Evolutionary conservation across 2,329 filamentous ascomycete genomes (phyloP), one percentile per base, ranked within the genome.

Genomic region (Scedosporium dehoogii): DNA sequence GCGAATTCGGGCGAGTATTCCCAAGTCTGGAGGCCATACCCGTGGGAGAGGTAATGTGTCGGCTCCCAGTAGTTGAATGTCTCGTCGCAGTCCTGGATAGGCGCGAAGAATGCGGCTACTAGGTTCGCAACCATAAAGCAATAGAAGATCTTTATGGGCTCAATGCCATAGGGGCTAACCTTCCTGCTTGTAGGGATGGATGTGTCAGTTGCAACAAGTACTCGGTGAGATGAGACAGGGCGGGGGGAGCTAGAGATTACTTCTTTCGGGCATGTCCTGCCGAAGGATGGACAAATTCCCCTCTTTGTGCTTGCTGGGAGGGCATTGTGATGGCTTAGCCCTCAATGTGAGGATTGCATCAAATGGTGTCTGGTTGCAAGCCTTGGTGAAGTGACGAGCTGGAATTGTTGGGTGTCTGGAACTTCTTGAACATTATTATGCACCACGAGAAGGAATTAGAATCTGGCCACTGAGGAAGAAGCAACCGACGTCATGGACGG

Each of bases 51-150:
- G 74, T 97, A 99, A 75, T 99, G 94, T 0, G 92, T 86, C 0
- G 94, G 93, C 70, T 99, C 94, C 92, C 93, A 99, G 79, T 96
- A 99, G 74, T 99, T 99, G 82, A 96, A 99, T 10, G 93, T 93
- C 78, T 99, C 94, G 70, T 99, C 94, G 73, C 94, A 99, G 75
- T 99, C 94, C 73, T 97, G 92, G 67, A 99, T 96, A 0, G 94
- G 94, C 1, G 92, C 87, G 72, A 88, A 93, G 38, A 89, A 70
- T 10, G 93, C 94, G 6, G 93, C 90, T 23, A 93, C 69, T 18
- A 89, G 67, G 71, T 91, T 91, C 66, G 89, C 87, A 33, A 79
- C 78, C 56, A 96, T 78, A 73, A 96, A 94, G 66, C 91, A 75
- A 71, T 89, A 94, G 73, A 97, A 96, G 12, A 89, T 89, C 57